These are phyloP conservation scores for Candolleomyces eurysporus DNA, from an alignment of 768 basidiomycete genomes.

Conservation along the genomic window DNA sequence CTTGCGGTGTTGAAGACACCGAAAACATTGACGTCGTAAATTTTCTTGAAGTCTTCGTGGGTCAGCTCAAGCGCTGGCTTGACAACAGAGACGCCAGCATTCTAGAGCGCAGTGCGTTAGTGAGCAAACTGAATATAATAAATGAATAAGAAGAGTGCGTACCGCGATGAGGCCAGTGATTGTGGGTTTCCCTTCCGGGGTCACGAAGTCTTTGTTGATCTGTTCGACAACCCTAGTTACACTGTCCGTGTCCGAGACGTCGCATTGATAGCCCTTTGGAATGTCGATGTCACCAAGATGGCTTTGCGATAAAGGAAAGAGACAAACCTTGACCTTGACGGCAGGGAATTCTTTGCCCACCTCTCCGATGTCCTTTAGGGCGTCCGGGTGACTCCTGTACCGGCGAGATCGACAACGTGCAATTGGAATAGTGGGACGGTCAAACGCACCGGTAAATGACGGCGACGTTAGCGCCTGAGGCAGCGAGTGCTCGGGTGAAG, in stretches of 20 bases:
- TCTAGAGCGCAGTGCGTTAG: constrained; percentile 29
- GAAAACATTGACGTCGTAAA: constrained; percentile 60
- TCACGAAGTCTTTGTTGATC: constrained; percentile 34
- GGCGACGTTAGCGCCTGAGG: constrained; percentile 56
- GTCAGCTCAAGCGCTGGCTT: constrained; percentile 60
- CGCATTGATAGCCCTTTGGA: constrained; percentile 57
- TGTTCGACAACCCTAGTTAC: constrained; percentile 42
- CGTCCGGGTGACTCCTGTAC: constrained; percentile 44
- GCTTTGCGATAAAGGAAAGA: neutral
- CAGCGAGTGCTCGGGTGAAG: constrained; percentile 49
- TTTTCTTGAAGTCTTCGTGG: constrained; percentile 50
- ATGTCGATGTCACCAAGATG: neutral
- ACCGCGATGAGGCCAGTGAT: constrained; percentile 60
- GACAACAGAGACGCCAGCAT: constrained; percentile 60
- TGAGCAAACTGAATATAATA: neutral
- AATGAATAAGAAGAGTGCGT: constrained; percentile 11
- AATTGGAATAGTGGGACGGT: neutral
- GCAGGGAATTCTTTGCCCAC: constrained; percentile 43
- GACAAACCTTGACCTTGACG: constrained; percentile 38
- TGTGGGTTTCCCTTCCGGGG: constrained; percentile 47
- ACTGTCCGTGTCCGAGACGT: constrained; percentile 48
- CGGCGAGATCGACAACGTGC: neutral
- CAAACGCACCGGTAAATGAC: constrained; percentile 54
- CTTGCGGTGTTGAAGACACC: constrained; percentile 66
- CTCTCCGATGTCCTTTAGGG: constrained; percentile 44